Base-by-base conservation (phyloP, 352 stramenopile genomes). In the Phytophthora brassicae region DNA sequence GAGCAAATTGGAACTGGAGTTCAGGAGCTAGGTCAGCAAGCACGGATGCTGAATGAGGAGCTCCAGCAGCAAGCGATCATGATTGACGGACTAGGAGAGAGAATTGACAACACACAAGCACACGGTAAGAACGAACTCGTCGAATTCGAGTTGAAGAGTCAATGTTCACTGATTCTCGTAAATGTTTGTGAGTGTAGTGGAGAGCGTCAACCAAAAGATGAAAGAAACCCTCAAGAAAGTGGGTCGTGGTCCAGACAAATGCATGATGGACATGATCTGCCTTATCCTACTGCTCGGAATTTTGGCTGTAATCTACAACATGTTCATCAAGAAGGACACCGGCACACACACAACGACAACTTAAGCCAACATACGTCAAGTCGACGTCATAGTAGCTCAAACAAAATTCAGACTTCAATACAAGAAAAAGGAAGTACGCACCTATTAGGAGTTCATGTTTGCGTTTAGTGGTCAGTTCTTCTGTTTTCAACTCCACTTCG, bases 261-360 rank as follows among this genome's bases (percentile, higher is more conserved):
- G 84, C 72, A 95, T 94, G 81, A 94, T 94, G 84, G 83, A 94
- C 58, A 90, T 95, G 78, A 95, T 95, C 66, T 95, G 86, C 44
- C 78, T 95, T 47, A 88, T 95, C 58, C 52, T 95, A 42, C 70
- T 95, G 53, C 82, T 94, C 28, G 83, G 84, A 38, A 89, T 95
- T 65, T 70, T 91, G 59, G 81, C 83, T 42, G 84, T 94, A 47
- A 72, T 87, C 53, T 94, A 95, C 70, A 95, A 92, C 71, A 95
- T 94, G 86, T 91, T 95, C 51, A 78, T 95, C 64, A 94, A 94
- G 71, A 90, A 81, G 51, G 46, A 68, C 57, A 50, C 67, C 20
- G 64, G 42, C 47, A 59, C 65, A 13, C 60, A 22, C 36, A 45
- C 52, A 36, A 74, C 56, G 29, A 66, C 64, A 65, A 58, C 68